phyloP scores from a whole-genome alignment of 345 rosid species.

The Citrus cavaleriei region DNA sequence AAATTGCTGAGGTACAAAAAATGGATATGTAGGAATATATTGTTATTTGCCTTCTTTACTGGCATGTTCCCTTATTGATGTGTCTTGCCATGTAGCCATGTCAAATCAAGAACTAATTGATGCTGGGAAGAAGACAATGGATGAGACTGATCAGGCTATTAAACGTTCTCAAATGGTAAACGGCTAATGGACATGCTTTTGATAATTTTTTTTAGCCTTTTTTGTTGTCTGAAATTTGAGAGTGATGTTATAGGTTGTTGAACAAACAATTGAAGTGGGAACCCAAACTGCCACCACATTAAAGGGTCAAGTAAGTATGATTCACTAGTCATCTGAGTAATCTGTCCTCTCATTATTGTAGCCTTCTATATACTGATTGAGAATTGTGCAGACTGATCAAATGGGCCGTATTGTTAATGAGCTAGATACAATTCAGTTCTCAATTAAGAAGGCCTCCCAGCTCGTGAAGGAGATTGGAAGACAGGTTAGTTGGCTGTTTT shows the following conservation, averaged over 20 bases:
- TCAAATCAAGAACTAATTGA: conserved; percentile 84
- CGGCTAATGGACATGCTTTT: neutral
- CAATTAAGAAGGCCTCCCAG: conserved; percentile 97
- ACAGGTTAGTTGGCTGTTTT: conserved; percentile 54
- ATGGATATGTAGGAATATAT: neutral
- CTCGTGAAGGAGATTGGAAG: conserved; percentile 98
- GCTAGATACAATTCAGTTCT: conserved; percentile 95
- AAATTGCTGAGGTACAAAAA: neutral
- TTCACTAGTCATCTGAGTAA: neutral
- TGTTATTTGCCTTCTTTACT: neutral
- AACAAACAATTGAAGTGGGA: conserved; percentile 98
- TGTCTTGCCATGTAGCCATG: conserved; percentile 54
- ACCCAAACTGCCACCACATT: conserved; percentile 85
- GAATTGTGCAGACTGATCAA: conserved; percentile 83
- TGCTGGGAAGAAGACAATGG: conserved; percentile 82
- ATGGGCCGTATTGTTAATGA: conserved; percentile 97
- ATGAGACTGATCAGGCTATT: conserved; percentile 95
- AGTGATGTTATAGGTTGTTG: conserved; percentile 60
- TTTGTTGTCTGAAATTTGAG: conserved; percentile 16
- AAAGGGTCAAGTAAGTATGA: conserved; percentile 84
- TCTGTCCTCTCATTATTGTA: neutral
- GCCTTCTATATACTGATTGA: conserved; percentile 13
- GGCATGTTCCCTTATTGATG: neutral
- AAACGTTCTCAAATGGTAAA: conserved; percentile 87
- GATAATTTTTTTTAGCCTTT: conserved; percentile 1